Percentiles rank a stretch among this genome's conserved stretches.
These are phyloP conservation scores for Lasiosphaeria miniovina DNA, from an alignment of 495 filamentous ascomycete genomes.

Conservation along the genomic window DNA sequence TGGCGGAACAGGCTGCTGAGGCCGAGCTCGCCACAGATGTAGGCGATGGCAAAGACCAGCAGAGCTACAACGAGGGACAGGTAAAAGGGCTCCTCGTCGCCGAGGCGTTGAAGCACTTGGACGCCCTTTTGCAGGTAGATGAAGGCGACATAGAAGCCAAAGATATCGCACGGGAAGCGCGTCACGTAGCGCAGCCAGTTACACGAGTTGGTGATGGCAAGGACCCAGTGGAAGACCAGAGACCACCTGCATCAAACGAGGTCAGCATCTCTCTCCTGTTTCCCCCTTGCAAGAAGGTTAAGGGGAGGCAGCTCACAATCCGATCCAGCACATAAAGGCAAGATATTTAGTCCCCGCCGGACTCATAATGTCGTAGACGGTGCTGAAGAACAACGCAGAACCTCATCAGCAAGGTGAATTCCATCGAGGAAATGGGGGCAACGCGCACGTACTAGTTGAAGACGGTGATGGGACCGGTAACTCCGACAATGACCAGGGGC, in stretches of 20 bases:
- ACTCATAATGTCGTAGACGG: constrained; percentile 76
- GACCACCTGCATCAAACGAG: constrained; percentile 57
- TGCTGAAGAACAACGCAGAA: constrained; percentile 40
- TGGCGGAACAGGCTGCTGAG: constrained; percentile 67
- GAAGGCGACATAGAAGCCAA: constrained; percentile 84
- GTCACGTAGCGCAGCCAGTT: constrained; percentile 80
- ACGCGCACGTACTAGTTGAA: constrained; percentile 65
- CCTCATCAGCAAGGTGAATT: neutral
- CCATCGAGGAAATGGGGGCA: constrained; percentile 2
- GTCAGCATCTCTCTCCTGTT: neutral
- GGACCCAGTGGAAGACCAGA: constrained; percentile 72
- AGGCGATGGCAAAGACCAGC: constrained; percentile 69
- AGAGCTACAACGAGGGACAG: constrained; percentile 71
- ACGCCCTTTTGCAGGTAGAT: constrained; percentile 85
- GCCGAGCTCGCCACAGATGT: constrained; percentile 67
- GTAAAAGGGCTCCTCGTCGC: constrained; percentile 59
- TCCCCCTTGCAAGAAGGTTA: no score
- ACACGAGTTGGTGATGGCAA: constrained; percentile 76
- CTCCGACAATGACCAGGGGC: constrained; percentile 82
- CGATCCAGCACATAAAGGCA: constrained; percentile 83
- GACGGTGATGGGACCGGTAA: constrained; percentile 85
- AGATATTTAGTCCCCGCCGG: constrained; percentile 69
- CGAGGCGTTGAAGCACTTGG: constrained; percentile 65
- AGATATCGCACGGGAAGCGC: constrained; percentile 81
- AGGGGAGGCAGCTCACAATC: constrained; percentile 51